These are phyloP conservation scores for Obelidium mucronatum DNA, from an alignment of 192 early-diverging fungal genomes.

Conservation along the genomic window DNA sequence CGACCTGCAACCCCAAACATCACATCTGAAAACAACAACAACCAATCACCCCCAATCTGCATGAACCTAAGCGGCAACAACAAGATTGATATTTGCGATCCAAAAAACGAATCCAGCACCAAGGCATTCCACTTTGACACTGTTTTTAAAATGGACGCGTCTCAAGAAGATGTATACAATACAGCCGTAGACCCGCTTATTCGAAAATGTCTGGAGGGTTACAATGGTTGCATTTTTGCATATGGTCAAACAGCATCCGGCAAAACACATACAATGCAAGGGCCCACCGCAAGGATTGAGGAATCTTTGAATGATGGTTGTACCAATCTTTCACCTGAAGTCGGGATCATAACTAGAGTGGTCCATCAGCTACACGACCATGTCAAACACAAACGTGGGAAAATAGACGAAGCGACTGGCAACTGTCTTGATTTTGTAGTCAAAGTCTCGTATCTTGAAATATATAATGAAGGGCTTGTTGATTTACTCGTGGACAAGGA, in stretches of 20 bases:
- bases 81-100: slow-evolving; percentile 20
- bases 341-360: slow-evolving; percentile 40
- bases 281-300: slow-evolving; percentile 14
- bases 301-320: slow-evolving; percentile 35
- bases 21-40: background rate
- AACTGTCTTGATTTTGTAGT: slow-evolving; percentile 49
- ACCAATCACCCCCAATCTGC: background rate
- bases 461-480: slow-evolving; percentile 51
- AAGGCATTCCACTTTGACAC: slow-evolving; percentile 50
- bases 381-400: slow-evolving; percentile 30
- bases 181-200: slow-evolving; percentile 49
- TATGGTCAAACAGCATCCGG: slow-evolving; percentile 59
- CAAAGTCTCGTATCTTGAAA: slow-evolving; percentile 54
- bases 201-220: slow-evolving; percentile 48
- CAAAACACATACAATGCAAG: slow-evolving; percentile 59
- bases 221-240: slow-evolving; percentile 56
- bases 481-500: slow-evolving; percentile 46
- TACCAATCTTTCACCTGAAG: slow-evolving; percentile 21
- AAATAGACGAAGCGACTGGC: slow-evolving; percentile 31
- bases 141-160: slow-evolving; percentile 45
- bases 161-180: slow-evolving; percentile 44
- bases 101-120: slow-evolving; percentile 11
- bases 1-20: background rate
- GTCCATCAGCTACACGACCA: slow-evolving; percentile 38
- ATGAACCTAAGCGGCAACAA: slow-evolving; percentile 2